phyloP scores from a whole-genome alignment of 78 protist species.

The Pelomyxa schiedti region DNA sequence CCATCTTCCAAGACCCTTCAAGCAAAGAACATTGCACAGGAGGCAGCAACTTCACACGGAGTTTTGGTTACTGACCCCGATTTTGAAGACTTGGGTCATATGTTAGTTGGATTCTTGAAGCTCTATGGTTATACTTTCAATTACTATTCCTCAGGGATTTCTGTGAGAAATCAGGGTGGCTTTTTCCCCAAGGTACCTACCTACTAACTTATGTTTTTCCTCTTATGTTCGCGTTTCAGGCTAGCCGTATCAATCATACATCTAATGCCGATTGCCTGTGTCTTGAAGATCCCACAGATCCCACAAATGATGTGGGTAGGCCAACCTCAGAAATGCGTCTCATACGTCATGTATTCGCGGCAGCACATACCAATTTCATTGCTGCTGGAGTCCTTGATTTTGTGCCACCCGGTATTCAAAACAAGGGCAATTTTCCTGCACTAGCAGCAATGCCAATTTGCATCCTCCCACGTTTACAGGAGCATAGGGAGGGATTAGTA shows the following conservation, averaged over 20 bases:
- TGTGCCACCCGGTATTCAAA: too few relatives aligned
- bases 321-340: too few relatives aligned
- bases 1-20: background rate
- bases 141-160: slow-evolving; percentile 7
- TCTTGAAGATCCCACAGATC: background rate
- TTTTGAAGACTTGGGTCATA: slow-evolving; percentile 22
- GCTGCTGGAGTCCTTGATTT: too few relatives aligned
- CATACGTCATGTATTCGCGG: too few relatives aligned
- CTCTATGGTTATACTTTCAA: slow-evolving; percentile 23
- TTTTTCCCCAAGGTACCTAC: slow-evolving; percentile 2
- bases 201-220: background rate
- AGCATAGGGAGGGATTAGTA: too few relatives aligned
- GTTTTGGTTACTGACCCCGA: background rate
- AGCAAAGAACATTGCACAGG: background rate
- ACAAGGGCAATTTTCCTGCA: too few relatives aligned
- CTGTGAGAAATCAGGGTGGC: slow-evolving; percentile 1
- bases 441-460: too few relatives aligned
- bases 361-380: too few relatives aligned
- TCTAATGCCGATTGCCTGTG: too few relatives aligned
- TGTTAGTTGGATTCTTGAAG: slow-evolving; percentile 31
- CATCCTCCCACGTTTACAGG: too few relatives aligned
- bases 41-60: background rate
- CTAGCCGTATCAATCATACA: too few relatives aligned
- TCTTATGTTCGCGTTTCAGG: too few relatives aligned
- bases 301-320: background rate